Percentiles rank a stretch among this genome's conserved stretches.
phyloP scores from a whole-genome alignment of 2,329 filamentous ascomycete genomes.

The Plenodomus lindquistii region DNA sequence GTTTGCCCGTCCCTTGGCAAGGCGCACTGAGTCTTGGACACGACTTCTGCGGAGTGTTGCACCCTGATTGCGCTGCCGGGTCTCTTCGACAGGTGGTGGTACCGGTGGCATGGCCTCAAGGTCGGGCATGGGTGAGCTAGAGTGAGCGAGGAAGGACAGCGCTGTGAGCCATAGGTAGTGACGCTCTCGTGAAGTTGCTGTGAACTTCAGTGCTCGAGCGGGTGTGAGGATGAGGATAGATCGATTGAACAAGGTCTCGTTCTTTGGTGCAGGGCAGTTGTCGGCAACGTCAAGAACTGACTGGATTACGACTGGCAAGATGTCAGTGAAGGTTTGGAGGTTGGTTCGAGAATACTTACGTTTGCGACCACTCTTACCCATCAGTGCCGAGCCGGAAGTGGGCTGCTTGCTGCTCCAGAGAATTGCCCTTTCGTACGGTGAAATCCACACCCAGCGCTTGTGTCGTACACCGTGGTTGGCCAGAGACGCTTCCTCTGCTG shows the following conservation, averaged over 20 bases:
- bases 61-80: conserved; percentile 40
- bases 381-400: conserved; percentile 78
- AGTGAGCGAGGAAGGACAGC: conserved; percentile 91
- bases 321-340: too few relatives aligned
- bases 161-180: conserved; percentile 96
- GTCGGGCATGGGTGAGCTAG: conserved; percentile 77
- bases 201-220: conserved; percentile 93
- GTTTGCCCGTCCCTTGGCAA: conserved; percentile 72
- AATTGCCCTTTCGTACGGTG: conserved; percentile 92
- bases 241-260: conserved; percentile 75
- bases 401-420: conserved; percentile 99
- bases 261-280: conserved; percentile 81
- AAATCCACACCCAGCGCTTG: conserved; percentile 98
- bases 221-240: conserved; percentile 95
- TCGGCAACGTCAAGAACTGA: conserved; percentile 97
- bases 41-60: conserved; percentile 56
- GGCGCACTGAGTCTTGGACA: conserved; percentile 85
- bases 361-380: conserved; percentile 95
- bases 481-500: conserved; percentile 63
- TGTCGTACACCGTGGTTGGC: conserved; percentile 74
- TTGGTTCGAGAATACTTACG: conserved; percentile 67
- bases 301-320: conserved; percentile 77
- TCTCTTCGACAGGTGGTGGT: conserved; percentile 45
- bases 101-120: conserved; percentile 55
- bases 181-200: conserved; percentile 76